phyloP scores from a whole-genome alignment of 306 rosid genomes.

The Pterocarpus santalinus region DNA sequence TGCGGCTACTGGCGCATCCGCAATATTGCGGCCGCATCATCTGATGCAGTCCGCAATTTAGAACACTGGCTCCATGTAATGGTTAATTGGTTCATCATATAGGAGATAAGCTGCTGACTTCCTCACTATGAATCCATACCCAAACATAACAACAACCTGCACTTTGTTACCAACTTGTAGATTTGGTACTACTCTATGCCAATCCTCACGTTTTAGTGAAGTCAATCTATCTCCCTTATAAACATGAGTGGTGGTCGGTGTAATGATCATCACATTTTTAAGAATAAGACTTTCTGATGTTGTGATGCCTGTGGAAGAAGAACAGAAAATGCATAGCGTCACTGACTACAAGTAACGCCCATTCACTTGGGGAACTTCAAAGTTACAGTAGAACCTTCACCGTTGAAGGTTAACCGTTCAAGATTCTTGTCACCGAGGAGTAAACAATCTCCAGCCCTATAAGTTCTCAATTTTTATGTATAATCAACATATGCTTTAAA shows the following conservation, averaged over 20 bases:
- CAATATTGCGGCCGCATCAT: too few relatives aligned
- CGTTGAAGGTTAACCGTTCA: not conserved
- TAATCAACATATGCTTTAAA: not conserved
- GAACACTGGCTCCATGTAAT: too few relatives aligned
- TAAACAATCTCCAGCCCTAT: not conserved
- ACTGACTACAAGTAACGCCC: not conserved
- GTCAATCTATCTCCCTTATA: not conserved
- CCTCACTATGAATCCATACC: not conserved
- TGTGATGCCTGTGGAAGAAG: not conserved
- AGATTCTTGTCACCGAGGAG: not conserved
- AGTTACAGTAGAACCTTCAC: not conserved
- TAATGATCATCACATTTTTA: not conserved
- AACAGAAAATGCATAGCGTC: not conserved
- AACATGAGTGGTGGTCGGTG: not conserved
- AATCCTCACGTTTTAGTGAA: not conserved
- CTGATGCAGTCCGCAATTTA: too few relatives aligned
- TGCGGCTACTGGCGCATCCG: too few relatives aligned
- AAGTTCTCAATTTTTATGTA: not conserved
- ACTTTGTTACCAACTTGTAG: conserved; percentile 32
- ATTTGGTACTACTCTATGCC: conserved; percentile 34
- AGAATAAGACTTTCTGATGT: not conserved
- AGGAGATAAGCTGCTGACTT: conserved; percentile 29
- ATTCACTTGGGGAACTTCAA: not conserved
- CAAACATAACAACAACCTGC: conserved; percentile 20
- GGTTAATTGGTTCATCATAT: too few relatives aligned